Base-by-base conservation (phyloP, 73 alveolate genomes). In the Tetrahymena borealis region DNA sequence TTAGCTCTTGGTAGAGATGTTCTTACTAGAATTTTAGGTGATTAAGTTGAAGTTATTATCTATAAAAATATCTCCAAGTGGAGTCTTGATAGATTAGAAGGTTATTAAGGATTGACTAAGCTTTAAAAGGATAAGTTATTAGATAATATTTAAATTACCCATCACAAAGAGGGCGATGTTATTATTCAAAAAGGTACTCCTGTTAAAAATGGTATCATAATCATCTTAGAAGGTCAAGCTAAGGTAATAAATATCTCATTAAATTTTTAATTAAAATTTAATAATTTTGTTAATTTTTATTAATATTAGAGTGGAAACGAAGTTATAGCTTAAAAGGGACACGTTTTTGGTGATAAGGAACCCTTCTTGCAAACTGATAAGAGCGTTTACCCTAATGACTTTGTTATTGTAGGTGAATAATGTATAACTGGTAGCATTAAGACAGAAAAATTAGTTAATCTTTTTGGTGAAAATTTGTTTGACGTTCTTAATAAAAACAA, bases 401-500 rank as follows among this genome's bases (percentile, higher is more conserved):
- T 96, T 91, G 90, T 91, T 90, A 90, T 85, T 91, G 92, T 96
- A 40, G 77, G 93, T 40, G 85, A 91, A 92, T 90, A 96, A 92
- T 37, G 96, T 91, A 60, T 90, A 91, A 36, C 90, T 40, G 37
- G 94, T 39, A 93, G 98, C 97, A 31, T 96, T 90, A 40, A 98
- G 94, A 42, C 94, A 78, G 91, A 97, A 91, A 43, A 95, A 79
- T 43, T 85, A 78, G 94, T 97, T 91, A 91, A 78, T 40, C 92
- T 78, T 92, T 39, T 91, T 78, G 78, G 92, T 91, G 91, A 36
- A 24, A n/a, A 78, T 39, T 92, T 79, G 40, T 91, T 96, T 41
- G 91, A 90, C 90, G 91, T 93, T 90, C 43, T 60, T 77, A 96
- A 92, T 35, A 39, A 91, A 91, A 92, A 90, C 93, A 91, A 39